phyloP scores from a whole-genome alignment of 768 basidiomycete species.

The Collybiopsis luxurians region DNA sequence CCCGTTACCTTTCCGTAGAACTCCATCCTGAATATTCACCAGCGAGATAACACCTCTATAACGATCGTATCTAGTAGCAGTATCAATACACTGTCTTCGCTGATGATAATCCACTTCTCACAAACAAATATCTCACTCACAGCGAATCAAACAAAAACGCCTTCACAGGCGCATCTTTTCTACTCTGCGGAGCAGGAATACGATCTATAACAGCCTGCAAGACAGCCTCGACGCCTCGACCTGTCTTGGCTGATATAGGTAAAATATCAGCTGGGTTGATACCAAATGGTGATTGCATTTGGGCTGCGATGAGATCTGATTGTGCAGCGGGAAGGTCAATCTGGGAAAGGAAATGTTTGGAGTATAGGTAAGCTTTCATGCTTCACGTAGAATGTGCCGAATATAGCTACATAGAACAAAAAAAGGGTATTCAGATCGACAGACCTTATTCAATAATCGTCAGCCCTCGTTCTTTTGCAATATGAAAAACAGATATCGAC shows the following conservation, averaged over 20 bases:
- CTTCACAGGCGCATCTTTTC: constrained; percentile 54
- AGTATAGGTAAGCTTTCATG: too few species aligned
- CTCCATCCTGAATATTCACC: constrained; percentile 77
- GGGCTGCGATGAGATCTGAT: constrained; percentile 73
- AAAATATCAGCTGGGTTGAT: constrained; percentile 74
- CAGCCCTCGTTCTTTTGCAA: constrained; percentile 77
- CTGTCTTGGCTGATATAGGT: constrained; percentile 90
- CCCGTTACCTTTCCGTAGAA: constrained; percentile 80
- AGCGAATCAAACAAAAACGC: constrained; percentile 93
- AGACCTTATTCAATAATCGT: constrained; percentile 92
- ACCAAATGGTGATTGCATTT: constrained; percentile 82
- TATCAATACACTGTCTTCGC: neutral
- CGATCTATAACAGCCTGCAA: constrained; percentile 78
- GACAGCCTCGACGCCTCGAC: constrained; percentile 74
- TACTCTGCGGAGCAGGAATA: constrained; percentile 77
- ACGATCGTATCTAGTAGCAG: constrained; percentile 72
- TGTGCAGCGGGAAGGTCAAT: constrained; percentile 92
- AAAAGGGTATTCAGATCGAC: too few species aligned
- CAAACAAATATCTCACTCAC: constrained; percentile 40
- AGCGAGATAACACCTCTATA: constrained; percentile 96
- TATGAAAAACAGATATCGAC: constrained; percentile 91
- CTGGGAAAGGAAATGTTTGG: constrained; percentile 32
- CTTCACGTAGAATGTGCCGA: too few species aligned
- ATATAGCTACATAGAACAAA: too few species aligned
- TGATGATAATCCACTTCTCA: neutral